These are phyloP conservation scores for Cydonia oblonga DNA, from an alignment of 331 rosid species.

Conservation along the genomic window DNA sequence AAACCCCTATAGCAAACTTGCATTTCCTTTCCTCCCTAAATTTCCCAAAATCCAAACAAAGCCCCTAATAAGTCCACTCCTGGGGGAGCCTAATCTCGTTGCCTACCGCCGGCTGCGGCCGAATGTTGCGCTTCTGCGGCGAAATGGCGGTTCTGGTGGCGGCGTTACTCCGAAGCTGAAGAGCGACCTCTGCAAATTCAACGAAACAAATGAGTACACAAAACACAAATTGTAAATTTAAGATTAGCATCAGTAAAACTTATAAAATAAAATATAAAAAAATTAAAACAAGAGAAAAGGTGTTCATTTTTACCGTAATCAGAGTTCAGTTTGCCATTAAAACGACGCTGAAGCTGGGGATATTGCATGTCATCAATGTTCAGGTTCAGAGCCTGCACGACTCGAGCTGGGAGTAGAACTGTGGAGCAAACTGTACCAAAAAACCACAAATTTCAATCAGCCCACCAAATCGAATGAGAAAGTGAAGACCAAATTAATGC, in stretches of 20 bases:
- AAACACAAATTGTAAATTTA: not conserved
- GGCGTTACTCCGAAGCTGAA: constrained; percentile 10
- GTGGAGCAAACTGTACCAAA: constrained; percentile 46
- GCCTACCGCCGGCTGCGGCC: constrained; percentile 26
- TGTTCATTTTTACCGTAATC: constrained; percentile 33
- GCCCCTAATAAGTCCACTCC: constrained; percentile 79
- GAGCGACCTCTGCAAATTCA: constrained; percentile 22
- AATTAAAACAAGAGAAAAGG: not conserved
- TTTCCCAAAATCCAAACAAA: not conserved
- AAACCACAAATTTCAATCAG: not conserved
- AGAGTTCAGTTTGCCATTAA: constrained; percentile 12
- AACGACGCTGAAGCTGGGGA: constrained; percentile 30
- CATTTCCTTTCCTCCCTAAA: not conserved
- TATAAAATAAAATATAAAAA: too few species aligned
- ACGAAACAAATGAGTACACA: not conserved
- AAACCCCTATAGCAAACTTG: constrained; percentile 10
- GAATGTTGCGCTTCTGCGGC: constrained; percentile 31
- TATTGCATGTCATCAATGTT: constrained; percentile 36
- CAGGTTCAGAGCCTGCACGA: constrained; percentile 72
- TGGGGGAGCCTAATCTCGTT: constrained; percentile 64
- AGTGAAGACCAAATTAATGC: not conserved
- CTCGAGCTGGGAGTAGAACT: constrained; percentile 65
- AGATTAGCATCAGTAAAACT: not conserved
- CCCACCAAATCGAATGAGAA: not conserved
- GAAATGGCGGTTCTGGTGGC: not conserved